Conservation (phyloP, 306 rosid genomes). For the Phaseolus lunatus region DNA sequence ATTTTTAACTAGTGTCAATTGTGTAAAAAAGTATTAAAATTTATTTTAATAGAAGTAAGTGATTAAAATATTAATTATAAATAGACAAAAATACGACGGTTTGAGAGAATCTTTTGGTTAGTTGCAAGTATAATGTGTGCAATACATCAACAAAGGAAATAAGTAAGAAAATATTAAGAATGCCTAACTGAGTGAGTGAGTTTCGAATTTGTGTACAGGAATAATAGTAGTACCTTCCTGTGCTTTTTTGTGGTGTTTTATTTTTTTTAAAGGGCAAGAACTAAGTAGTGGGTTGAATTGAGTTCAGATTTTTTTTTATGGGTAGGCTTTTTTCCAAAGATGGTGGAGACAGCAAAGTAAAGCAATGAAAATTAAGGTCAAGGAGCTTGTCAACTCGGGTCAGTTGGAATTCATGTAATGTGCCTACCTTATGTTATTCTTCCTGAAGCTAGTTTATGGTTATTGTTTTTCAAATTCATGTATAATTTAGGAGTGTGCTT, state of each 20-base stretch:
- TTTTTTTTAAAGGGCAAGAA: constrained; percentile 5
- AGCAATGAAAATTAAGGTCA: constrained; percentile 65
- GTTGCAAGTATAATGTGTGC: neutral
- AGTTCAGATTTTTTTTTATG: constrained; percentile 9
- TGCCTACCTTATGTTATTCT: constrained; percentile 15
- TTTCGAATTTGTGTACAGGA: neutral
- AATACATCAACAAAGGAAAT: neutral
- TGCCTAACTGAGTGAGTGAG: neutral
- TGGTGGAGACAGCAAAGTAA: constrained; percentile 93
- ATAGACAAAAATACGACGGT: neutral
- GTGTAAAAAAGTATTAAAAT: neutral
- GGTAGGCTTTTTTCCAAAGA: constrained; percentile 80
- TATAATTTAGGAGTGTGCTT: constrained; percentile 15
- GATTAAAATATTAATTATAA: neutral
- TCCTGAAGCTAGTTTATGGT: constrained; percentile 16
- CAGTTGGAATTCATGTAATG: constrained; percentile 87
- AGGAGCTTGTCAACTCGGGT: constrained; percentile 75
- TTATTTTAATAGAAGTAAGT: neutral
- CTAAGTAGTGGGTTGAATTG: constrained; percentile 19
- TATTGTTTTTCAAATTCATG: neutral
- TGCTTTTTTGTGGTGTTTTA: neutral
- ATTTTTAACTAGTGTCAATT: neutral
- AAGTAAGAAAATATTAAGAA: neutral
- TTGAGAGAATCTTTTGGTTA: neutral
- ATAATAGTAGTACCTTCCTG: neutral